phyloP scores from a whole-genome alignment of 2,329 filamentous ascomycete species.

The Aotearoamyces nothofagi region DNA sequence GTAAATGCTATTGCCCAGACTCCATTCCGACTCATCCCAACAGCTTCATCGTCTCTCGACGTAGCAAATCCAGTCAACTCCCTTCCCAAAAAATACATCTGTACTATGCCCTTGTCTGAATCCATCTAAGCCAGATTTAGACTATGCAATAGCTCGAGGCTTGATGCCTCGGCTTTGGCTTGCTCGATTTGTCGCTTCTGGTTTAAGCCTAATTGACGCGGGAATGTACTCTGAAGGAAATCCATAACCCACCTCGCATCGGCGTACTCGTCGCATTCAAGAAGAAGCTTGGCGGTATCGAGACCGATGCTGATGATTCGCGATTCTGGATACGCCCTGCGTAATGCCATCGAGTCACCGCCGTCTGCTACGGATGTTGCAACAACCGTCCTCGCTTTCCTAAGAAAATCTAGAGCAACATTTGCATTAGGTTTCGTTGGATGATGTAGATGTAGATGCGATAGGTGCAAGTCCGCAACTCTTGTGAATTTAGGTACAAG shows the following conservation, averaged over 20 bases:
- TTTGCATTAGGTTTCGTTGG: constrained; percentile 12
- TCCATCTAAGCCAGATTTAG: constrained; percentile 8
- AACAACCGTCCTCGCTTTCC: constrained; percentile 1
- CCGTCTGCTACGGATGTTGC: too few relatives aligned
- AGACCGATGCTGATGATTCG: constrained; percentile 10
- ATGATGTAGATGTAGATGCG: constrained; percentile 12
- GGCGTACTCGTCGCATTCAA: constrained; percentile 8
- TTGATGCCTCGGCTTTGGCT: constrained; percentile 12
- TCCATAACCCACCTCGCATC: constrained; percentile 15
- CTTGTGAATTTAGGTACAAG: constrained; percentile 6
- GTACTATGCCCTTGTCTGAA: too few relatives aligned
- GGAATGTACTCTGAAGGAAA: constrained; percentile 11
- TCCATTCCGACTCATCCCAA: too few relatives aligned
- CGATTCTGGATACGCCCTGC: too few relatives aligned
- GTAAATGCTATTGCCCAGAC: too few relatives aligned
- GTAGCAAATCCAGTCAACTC: too few relatives aligned
- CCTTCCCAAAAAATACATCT: too few relatives aligned
- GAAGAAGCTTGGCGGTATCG: constrained; percentile 12
- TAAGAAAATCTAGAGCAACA: constrained; percentile 8
- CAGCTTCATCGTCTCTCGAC: too few relatives aligned
- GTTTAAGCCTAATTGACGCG: constrained; percentile 9
- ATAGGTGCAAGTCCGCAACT: constrained; percentile 3
- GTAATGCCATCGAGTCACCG: too few relatives aligned
- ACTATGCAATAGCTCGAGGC: constrained; percentile 12
- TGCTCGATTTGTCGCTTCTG: constrained; percentile 7